Evolutionary conservation across 148 eudicot genomes (phyloP), one percentile per base, ranked within the genome.

Genomic region (Nyssa sinensis): DNA sequence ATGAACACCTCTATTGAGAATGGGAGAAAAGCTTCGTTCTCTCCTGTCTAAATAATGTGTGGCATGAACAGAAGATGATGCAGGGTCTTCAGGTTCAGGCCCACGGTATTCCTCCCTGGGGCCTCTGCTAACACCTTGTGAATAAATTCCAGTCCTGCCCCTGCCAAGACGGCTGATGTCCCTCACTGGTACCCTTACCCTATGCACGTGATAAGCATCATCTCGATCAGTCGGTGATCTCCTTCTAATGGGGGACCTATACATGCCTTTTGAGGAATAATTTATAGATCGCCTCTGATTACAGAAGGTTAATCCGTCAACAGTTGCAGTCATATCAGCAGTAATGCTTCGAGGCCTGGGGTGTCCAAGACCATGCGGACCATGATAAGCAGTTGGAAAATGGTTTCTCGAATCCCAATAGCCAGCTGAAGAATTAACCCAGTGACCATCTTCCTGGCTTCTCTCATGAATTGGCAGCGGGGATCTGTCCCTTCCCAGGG

Each of bases 141-240:
- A n/a, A 69, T 71, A 78, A 39, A 73, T 71, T 25, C 81, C 82
- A 57, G 79, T 68, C 71, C 85, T 77, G 78, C 67, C 81, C 66
- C 88, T 66, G 66, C 82, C 64, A 51, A 61, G 33, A 53, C 58
- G 75, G 55, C 55, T 71, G 16, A 53, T 71, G 30, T 76, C 88
- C 69, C 84, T 81, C 23, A 67, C 34, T 32, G 71, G 76, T n/a
- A 67, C 41, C 65, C 60, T 67, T 53, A 87, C 78, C 81, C 81
- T 81, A 24, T 55, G 70, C n/a, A 60, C 73, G 60, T 57, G 55
- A 66, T 80, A 74, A 72, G 33, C 75, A 69, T 81, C 84, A 75
- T 77, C 83, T 47, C 83, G 72, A 60, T 84, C 89, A 64, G 61
- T 70, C 13, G 84, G 81, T 60, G 85, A 82, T 79, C 87, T 83